Evolutionary conservation across 176 grass and related monocot species (phyloP), one percentile per base, ranked within the genome.

Genomic region (Paspalum vaginatum): DNA sequence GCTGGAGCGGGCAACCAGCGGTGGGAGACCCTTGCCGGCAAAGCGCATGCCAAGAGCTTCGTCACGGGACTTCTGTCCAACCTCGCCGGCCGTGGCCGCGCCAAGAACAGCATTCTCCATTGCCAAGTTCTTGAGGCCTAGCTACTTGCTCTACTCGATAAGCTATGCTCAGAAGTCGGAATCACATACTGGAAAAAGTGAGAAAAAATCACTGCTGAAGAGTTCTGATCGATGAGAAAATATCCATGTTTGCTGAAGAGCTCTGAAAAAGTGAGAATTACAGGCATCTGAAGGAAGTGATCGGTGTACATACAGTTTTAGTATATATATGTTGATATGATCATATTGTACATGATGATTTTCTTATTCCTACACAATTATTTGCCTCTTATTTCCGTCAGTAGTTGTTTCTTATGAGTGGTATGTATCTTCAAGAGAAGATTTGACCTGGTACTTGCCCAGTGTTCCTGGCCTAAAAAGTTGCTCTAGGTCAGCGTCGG

Each of bases 121-220:
- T 97, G 94, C 84, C 91, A 97, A 52, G 87, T 97, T 65, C 91
- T 97, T 57, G 89, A 90, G 85, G 89, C 76, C 68, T 94, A 89
- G 82, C 26, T 43, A 1, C 6, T 8, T 18, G 32, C 1, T 16
- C 8, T 18, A 38, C 20, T 12, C 2, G 11, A 55, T 67, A 5
- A 0, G 12, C 39, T 60, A 60, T 27, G 58, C 58, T 27, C 26
- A 13, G 22, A 61, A 60, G 57, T 26, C 13, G 40, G 65, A 84
- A 22, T 39, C 46, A 24, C 27, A 7, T 15, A 21, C 2, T 40
- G 51, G 65, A 84, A 55, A 45, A 32, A 3, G 3, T 37, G 7
- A 22, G 12, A 45, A 59, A 18, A 7, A 5, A 11, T 11, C 20
- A 39, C 18, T 17, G 16, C 25, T 81, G 18, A 41, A 54, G 62